Evolutionary conservation across 208 protist species (phyloP).

Genomic region (Endotrypanum monterogeii): DNA sequence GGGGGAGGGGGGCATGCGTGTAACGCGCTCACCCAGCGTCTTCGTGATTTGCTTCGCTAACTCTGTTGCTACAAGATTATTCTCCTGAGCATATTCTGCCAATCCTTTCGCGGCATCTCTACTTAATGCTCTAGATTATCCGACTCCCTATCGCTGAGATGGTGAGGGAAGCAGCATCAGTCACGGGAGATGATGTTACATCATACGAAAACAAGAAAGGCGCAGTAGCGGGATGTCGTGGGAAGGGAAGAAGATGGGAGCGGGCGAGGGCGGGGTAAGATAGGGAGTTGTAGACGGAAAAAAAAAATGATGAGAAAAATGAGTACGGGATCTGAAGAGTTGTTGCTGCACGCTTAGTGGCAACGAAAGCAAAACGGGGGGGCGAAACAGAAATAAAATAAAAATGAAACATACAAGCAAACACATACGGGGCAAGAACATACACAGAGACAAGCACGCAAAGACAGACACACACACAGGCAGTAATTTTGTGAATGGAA

Average conservation of each 20-base stretch:
- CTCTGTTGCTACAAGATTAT: background rate
- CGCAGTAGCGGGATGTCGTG: background rate
- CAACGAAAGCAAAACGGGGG: background rate
- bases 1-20: background rate
- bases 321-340: background rate
- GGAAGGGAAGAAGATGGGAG: background rate
- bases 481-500: background rate
- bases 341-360: background rate
- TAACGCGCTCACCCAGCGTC: background rate
- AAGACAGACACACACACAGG: background rate
- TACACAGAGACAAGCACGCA: background rate
- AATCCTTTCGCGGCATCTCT: no score
- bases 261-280: background rate
- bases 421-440: background rate
- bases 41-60: no score
- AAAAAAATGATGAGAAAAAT: slow-evolving; percentile 3
- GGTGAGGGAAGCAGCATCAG: no score
- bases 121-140: no score
- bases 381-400: background rate
- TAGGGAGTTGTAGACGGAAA: slow-evolving; percentile 2
- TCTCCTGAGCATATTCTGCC: no score
- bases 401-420: background rate
- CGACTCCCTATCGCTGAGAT: no score
- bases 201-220: background rate
- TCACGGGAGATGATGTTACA: background rate